These are phyloP conservation scores for Backusella macrospora DNA, from an alignment of 192 early-diverging fungal species.

Conservation along the genomic window DNA sequence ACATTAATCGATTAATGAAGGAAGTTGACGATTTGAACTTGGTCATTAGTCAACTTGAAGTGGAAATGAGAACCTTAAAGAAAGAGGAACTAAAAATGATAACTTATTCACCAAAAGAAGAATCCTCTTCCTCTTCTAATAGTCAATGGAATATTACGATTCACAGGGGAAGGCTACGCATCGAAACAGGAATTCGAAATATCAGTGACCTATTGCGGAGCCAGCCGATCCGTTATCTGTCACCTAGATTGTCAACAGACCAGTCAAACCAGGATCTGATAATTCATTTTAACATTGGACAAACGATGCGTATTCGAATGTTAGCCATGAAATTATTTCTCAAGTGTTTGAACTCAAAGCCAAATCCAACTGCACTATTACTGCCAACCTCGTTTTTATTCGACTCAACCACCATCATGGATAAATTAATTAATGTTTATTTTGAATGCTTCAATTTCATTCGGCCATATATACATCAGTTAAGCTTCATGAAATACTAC, in stretches of 20 bases:
- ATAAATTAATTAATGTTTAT: neutral
- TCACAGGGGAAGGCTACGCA: neutral
- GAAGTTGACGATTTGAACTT: neutral
- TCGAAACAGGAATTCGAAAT: neutral
- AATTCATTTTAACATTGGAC: neutral
- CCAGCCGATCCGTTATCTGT: neutral
- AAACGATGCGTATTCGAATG: slow-evolving; percentile 3
- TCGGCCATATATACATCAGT: neutral
- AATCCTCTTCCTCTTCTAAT: neutral
- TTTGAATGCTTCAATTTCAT: slow-evolving; percentile 2
- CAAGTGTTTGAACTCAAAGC: neutral
- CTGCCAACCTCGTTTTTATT: slow-evolving; percentile 9
- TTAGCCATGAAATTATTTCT: neutral
- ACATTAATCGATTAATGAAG: neutral
- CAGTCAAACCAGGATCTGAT: neutral
- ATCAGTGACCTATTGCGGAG: neutral
- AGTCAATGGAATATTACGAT: neutral
- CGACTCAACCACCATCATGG: neutral
- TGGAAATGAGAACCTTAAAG: neutral
- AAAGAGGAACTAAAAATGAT: neutral
- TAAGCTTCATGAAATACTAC: neutral
- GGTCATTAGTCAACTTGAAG: neutral
- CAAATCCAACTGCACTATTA: neutral
- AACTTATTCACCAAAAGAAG: neutral
- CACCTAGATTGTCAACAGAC: neutral